A percentile compares a stretch with the other conserved stretches of the same genome.
Evolutionary conservation across 2,329 filamentous ascomycete species (phyloP).

Genomic region (Aspergillus awamori): DNA sequence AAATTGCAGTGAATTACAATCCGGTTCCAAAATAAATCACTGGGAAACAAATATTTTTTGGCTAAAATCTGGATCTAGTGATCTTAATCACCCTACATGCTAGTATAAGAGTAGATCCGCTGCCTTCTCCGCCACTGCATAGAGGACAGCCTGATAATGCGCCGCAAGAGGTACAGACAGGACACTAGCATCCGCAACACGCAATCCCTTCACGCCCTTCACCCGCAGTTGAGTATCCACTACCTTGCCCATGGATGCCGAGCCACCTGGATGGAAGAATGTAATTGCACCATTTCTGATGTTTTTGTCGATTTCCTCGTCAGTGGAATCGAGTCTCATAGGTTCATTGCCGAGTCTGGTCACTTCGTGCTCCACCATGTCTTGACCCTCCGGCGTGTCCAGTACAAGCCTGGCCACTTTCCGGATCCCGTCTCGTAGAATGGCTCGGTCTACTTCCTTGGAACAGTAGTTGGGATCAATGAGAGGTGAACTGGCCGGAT

Average conservation of each 20-base stretch:
- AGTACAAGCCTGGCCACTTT: conserved; percentile 17
- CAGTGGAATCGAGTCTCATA: not conserved
- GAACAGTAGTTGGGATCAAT: conserved; percentile 37
- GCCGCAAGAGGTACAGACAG: conserved; percentile 23
- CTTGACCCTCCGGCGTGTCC: conserved; percentile 12
- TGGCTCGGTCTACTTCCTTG: conserved; percentile 29
- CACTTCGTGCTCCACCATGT: conserved; percentile 25
- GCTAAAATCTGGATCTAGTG: too few relatives aligned
- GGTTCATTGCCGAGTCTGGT: conserved; percentile 5
- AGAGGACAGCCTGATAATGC: conserved; percentile 26
- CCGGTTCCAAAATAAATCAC: too few relatives aligned
- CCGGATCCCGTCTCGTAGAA: conserved; percentile 23
- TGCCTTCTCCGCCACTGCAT: conserved; percentile 11
- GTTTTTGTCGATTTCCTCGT: conserved; percentile 11
- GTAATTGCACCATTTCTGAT: not conserved
- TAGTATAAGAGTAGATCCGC: not conserved
- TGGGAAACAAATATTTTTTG: too few relatives aligned
- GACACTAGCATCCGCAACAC: conserved; percentile 32
- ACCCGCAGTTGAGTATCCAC: conserved; percentile 15
- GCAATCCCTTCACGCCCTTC: conserved; percentile 20
- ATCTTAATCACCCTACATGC: too few relatives aligned
- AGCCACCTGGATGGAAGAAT: conserved; percentile 25
- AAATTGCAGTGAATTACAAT: too few relatives aligned
- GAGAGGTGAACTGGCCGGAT: conserved; percentile 21
- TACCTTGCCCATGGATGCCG: conserved; percentile 15